Percentiles rank a stretch among this genome's conserved stretches.
phyloP scores from a whole-genome alignment of 495 filamentous ascomycete species.

The Neurospora hispaniola region DNA sequence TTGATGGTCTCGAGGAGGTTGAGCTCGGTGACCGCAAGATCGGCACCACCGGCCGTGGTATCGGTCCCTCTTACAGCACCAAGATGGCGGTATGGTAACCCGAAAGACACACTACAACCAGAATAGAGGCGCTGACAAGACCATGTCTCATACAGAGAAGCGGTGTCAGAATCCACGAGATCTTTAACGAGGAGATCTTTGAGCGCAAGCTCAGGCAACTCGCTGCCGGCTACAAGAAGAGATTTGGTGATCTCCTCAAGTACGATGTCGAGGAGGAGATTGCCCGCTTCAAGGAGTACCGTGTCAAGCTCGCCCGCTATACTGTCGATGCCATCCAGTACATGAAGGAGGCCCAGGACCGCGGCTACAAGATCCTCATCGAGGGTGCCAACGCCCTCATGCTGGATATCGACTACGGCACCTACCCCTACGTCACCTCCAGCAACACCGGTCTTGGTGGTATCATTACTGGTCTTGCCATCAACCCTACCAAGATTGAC shows the following conservation, averaged over 20 bases:
- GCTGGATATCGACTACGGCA: constrained; percentile 42
- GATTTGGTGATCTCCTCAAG: constrained; percentile 60
- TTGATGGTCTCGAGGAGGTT: constrained; percentile 73
- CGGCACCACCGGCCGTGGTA: constrained; percentile 52
- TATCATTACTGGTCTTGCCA: constrained; percentile 58
- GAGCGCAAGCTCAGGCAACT: constrained; percentile 62
- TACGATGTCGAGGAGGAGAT: constrained; percentile 82
- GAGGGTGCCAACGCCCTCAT: constrained; percentile 85
- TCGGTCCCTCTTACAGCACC: constrained; percentile 73
- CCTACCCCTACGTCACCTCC: constrained; percentile 79
- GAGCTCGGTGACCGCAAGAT: constrained; percentile 51
- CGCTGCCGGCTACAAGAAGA: constrained; percentile 53
- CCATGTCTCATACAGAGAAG: constrained; percentile 30
- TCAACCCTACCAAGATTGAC: constrained; percentile 41
- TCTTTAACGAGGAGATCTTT: constrained; percentile 58
- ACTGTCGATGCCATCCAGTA: constrained; percentile 59
- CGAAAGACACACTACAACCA: too few relatives aligned
- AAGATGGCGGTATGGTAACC: constrained; percentile 47
- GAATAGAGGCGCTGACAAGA: background rate
- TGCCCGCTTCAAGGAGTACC: constrained; percentile 50
- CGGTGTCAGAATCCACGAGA: constrained; percentile 64
- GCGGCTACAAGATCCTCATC: constrained; percentile 58
- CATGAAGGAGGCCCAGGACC: constrained; percentile 43
- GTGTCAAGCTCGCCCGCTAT: constrained; percentile 53
- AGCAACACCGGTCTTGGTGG: constrained; percentile 68